A percentile compares a stretch with the other conserved stretches of the same genome.
phyloP scores from a whole-genome alignment of 2,329 filamentous ascomycete species.

The Albifimbria verrucaria region DNA sequence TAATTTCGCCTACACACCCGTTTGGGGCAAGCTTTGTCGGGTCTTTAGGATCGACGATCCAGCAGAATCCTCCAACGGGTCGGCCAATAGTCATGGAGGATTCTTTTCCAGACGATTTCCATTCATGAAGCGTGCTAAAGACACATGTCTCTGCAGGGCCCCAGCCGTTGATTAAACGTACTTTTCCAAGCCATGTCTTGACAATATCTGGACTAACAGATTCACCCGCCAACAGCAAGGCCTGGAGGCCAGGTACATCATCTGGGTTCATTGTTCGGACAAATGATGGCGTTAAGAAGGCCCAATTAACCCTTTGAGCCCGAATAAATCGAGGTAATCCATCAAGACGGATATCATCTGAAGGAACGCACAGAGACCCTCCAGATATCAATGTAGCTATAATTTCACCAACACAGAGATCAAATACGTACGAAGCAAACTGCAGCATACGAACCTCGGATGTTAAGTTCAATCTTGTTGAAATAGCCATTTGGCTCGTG shows the following conservation, averaged over 20 bases:
- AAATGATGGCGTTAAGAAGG: slow-evolving; percentile 3
- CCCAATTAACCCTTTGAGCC: background rate
- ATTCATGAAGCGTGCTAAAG: slow-evolving; percentile 6
- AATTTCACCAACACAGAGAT: slow-evolving; percentile 3
- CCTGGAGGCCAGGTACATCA: slow-evolving; percentile 3
- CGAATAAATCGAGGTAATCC: slow-evolving; percentile 1
- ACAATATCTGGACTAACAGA: slow-evolving; percentile 10
- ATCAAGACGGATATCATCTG: background rate
- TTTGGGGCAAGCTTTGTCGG: slow-evolving; percentile 10
- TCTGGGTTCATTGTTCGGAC: slow-evolving; percentile 1
- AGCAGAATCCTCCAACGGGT: slow-evolving; percentile 3
- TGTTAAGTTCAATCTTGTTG: background rate
- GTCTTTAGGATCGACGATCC: slow-evolving; percentile 14
- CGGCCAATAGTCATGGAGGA: slow-evolving; percentile 7
- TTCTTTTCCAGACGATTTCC: background rate
- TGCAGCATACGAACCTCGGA: background rate
- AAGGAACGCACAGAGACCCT: slow-evolving; percentile 4
- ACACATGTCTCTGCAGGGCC: slow-evolving; percentile 17
- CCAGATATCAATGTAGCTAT: slow-evolving; percentile 4
- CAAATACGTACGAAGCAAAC: slow-evolving; percentile 4
- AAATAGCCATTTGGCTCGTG: background rate
- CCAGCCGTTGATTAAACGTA: slow-evolving; percentile 17
- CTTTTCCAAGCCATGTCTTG: slow-evolving; percentile 10
- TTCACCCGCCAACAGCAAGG: slow-evolving; percentile 16
- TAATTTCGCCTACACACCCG: slow-evolving; percentile 12